These are phyloP conservation scores for Fragilariopsis cylindrus DNA, from an alignment of 108 stramenopile genomes.

Conservation along the genomic window DNA sequence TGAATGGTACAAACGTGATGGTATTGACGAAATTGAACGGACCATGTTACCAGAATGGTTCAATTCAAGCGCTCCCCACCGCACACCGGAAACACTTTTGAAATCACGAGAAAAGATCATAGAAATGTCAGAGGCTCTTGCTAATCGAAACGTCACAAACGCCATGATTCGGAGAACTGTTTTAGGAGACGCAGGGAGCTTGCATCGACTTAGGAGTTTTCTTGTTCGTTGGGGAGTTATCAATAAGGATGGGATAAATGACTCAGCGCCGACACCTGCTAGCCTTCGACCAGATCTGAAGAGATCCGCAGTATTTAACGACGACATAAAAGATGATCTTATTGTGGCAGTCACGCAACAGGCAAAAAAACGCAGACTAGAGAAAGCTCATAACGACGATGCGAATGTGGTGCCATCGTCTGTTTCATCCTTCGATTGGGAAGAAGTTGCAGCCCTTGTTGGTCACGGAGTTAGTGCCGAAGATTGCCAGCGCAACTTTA, in stretches of 20 bases:
- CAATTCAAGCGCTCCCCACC: constrained; percentile 71
- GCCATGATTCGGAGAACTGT: constrained; percentile 69
- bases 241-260: constrained; percentile 69
- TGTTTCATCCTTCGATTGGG: constrained; percentile 57
- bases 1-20: constrained; percentile 68
- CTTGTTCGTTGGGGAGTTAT: constrained; percentile 66
- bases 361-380: constrained; percentile 39
- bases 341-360: constrained; percentile 44
- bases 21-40: constrained; percentile 68
- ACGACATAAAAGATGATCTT: constrained; percentile 24
- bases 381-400: background rate
- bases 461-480: constrained; percentile 53
- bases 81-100: constrained; percentile 63
- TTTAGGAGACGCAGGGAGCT: constrained; percentile 80
- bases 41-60: constrained; percentile 85
- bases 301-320: constrained; percentile 32
- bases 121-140: constrained; percentile 50
- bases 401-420: background rate
- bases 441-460: constrained; percentile 53
- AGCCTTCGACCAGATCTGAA: constrained; percentile 42
- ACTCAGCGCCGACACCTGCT: constrained; percentile 71
- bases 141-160: constrained; percentile 61
- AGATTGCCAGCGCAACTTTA: constrained; percentile 70
- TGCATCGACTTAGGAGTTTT: constrained; percentile 69
- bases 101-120: constrained; percentile 62